Evolutionary conservation across 164 flowering plant genomes (phyloP).

Genomic region (Echeveria elegans): DNA sequence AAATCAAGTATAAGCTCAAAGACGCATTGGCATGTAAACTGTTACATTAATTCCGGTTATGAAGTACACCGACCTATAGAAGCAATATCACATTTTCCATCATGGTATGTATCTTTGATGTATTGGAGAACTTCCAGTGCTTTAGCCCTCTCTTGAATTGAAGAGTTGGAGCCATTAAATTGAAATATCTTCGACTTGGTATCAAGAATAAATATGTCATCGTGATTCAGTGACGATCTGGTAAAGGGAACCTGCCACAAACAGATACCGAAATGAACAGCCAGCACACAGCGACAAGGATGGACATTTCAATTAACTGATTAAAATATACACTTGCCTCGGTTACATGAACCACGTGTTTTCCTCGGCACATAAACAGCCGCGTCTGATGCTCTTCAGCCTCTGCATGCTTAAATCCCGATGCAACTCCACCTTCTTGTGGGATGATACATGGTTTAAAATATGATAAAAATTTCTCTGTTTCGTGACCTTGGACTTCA

Average conservation of each 20-base stretch:
- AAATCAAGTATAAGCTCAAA: not conserved
- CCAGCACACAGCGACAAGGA: slow-evolving; percentile 4
- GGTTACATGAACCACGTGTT: slow-evolving; percentile 91
- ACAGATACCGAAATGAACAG: slow-evolving; percentile 12
- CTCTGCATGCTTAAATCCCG: slow-evolving; percentile 85
- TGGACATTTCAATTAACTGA: not conserved
- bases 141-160: slow-evolving; percentile 98
- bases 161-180: slow-evolving; percentile 94
- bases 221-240: slow-evolving; percentile 92
- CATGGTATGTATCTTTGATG: slow-evolving; percentile 90
- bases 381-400: slow-evolving; percentile 72
- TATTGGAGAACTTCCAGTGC: slow-evolving; percentile 97
- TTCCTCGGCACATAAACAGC: slow-evolving; percentile 81
- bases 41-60: not conserved
- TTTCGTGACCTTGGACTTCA: slow-evolving; percentile 97
- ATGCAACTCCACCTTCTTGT: slow-evolving; percentile 84
- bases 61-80: slow-evolving; percentile 60
- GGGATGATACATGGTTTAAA: slow-evolving; percentile 98
- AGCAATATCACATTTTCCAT: slow-evolving; percentile 97
- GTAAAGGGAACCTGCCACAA: slow-evolving; percentile 75
- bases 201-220: slow-evolving; percentile 90
- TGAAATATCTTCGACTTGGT: slow-evolving; percentile 92
- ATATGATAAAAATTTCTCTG: slow-evolving; percentile 90
- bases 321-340: slow-evolving; percentile 57
- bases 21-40: not conserved